These are phyloP conservation scores for Tubosaeta sp. DNA, from an alignment of 768 basidiomycete species.

Conservation along the genomic window DNA sequence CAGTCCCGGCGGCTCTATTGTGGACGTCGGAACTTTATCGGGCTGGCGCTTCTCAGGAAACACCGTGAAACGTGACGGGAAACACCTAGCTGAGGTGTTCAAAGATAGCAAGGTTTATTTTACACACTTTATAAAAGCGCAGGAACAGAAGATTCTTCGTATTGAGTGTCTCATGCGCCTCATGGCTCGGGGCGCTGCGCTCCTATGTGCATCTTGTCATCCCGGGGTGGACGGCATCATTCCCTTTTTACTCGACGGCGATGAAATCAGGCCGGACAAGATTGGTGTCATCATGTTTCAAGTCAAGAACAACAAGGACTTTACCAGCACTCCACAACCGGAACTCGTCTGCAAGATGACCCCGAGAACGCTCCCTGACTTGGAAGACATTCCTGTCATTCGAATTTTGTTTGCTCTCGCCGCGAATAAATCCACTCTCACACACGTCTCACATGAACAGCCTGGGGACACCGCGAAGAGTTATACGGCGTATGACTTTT, in stretches of 20 bases:
- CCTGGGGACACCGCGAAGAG: background rate
- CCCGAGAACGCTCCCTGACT: too few species aligned
- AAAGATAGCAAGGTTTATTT: background rate
- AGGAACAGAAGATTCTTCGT: background rate
- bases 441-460: background rate
- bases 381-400: background rate
- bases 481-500: background rate
- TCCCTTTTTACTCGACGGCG: background rate
- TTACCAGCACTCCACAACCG: background rate
- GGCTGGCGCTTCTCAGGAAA: background rate
- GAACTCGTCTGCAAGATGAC: background rate
- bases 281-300: background rate
- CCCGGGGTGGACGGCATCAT: background rate
- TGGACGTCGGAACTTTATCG: background rate
- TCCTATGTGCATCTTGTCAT: background rate
- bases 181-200: background rate
- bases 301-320: background rate
- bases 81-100: background rate
- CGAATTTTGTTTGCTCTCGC: background rate
- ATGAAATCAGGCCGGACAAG: background rate
- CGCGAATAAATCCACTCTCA: background rate
- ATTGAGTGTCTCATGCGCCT: background rate
- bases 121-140: background rate
- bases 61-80: background rate
- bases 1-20: too few species aligned